phyloP scores from a whole-genome alignment of 139 green algal species.

The Dunaliella sp. region DNA sequence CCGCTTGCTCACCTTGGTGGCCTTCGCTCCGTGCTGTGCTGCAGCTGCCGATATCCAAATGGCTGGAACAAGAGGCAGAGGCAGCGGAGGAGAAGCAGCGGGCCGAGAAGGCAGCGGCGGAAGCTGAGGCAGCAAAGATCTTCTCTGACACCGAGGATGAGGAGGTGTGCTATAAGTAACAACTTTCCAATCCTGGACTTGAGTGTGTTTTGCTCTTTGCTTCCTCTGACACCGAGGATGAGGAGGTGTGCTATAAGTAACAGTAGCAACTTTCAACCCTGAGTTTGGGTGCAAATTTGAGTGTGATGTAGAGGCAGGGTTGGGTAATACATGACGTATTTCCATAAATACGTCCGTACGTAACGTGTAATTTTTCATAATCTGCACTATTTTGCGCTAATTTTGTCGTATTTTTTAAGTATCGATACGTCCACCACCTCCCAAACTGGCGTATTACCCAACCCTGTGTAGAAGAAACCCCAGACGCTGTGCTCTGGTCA shows the following conservation, averaged over 20 bases:
- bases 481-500: too few species aligned
- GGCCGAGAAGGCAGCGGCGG: conserved; percentile 8
- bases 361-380: background rate
- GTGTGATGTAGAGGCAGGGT: background rate
- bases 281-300: background rate
- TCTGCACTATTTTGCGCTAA: background rate
- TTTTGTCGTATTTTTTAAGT: background rate
- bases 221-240: background rate
- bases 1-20: too few species aligned
- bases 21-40: too few species aligned
- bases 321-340: too few species aligned
- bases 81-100: conserved; percentile 13
- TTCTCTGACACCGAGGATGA: background rate
- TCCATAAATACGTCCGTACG: background rate
- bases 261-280: background rate
- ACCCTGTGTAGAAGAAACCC: too few species aligned
- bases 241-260: background rate
- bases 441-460: too few species aligned
- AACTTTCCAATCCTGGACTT: background rate
- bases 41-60: conserved; percentile 55
- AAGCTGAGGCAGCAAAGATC: background rate
- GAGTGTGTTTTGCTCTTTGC: too few species aligned
- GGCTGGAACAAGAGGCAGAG: conserved; percentile 48
- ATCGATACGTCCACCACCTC: too few species aligned
- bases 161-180: background rate